Conservation (phyloP, 2,329 filamentous ascomycete genomes). For the Botrytis elliptica region DNA sequence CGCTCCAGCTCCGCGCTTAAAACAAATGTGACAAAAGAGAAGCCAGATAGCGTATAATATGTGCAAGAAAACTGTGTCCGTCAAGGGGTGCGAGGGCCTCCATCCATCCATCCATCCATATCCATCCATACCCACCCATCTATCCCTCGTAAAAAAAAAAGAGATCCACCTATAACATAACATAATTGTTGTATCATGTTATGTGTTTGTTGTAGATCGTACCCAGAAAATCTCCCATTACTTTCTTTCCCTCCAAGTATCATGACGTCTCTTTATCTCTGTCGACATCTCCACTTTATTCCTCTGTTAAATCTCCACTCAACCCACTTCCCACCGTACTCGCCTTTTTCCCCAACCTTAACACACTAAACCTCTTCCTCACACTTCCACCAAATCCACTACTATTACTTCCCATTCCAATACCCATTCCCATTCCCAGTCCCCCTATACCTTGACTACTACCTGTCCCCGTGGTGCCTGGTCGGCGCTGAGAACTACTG, state of each 20-base stretch:
- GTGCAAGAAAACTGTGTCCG: constrained; percentile 10
- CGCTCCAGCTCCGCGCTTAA: not conserved
- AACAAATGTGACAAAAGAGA: constrained; percentile 11
- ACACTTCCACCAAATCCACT: constrained; percentile 37
- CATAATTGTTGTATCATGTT: not conserved
- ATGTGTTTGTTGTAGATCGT: not conserved
- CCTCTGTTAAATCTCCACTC: constrained; percentile 32
- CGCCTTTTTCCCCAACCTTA: constrained; percentile 40
- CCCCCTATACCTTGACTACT: constrained; percentile 14
- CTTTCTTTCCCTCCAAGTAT: not conserved
- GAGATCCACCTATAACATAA: not conserved
- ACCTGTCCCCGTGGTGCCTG: constrained; percentile 20
- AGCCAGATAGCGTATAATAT: constrained; percentile 6
- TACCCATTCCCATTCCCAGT: constrained; percentile 16
- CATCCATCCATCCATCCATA: not conserved
- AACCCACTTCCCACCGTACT: constrained; percentile 38
- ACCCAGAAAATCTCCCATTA: constrained; percentile 9
- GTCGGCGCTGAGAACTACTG: constrained; percentile 26
- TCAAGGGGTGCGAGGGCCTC: not conserved
- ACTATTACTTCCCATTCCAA: constrained; percentile 28
- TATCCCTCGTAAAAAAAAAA: not conserved
- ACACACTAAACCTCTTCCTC: constrained; percentile 37
- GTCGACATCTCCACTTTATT: not conserved
- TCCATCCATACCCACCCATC: not conserved
- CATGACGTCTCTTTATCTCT: not conserved